phyloP scores from a whole-genome alignment of 2,329 filamentous ascomycete genomes.

The Penicillium sp. region DNA sequence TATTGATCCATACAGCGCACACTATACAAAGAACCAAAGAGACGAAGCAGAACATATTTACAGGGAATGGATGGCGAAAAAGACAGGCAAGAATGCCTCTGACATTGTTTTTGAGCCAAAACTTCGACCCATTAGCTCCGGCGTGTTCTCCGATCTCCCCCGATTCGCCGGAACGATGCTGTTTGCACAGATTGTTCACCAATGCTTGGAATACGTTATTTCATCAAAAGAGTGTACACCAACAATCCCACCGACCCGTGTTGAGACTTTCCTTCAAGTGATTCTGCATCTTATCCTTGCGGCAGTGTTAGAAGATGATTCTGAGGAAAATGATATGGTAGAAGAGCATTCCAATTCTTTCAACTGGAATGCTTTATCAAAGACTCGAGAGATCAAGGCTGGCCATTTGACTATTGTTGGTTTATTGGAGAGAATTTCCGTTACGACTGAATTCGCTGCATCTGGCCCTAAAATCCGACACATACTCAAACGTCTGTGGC shows the following conservation, averaged over 20 bases:
- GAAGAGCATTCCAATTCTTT: conserved; percentile 62
- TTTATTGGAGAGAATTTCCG: conserved; percentile 52
- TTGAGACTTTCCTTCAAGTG: conserved; percentile 90
- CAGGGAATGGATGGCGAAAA: conserved; percentile 81
- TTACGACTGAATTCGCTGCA: conserved; percentile 72
- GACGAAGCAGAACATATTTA: conserved; percentile 92
- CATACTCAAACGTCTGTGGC: conserved; percentile 79
- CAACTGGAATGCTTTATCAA: conserved; percentile 66
- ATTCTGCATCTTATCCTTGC: conserved; percentile 84
- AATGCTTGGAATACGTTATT: conserved; percentile 77
- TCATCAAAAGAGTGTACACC: conserved; percentile 67
- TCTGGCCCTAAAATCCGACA: conserved; percentile 81
- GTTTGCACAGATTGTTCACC: conserved; percentile 88
- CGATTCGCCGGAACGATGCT: conserved; percentile 78
- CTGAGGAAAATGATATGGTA: conserved; percentile 52
- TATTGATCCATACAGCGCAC: conserved; percentile 91
- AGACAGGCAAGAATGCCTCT: conserved; percentile 72
- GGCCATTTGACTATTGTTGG: conserved; percentile 51
- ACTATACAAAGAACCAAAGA: conserved; percentile 94
- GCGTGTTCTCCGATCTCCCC: conserved; percentile 73
- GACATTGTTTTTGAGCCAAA: conserved; percentile 92
- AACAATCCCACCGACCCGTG: conserved; percentile 72
- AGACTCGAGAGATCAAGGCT: conserved; percentile 49
- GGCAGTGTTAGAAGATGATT: conserved; percentile 77
- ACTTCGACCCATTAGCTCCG: conserved; percentile 69